These are phyloP conservation scores for Pichia sp. DNA, from an alignment of 1,139 yeast species.

Conservation along the genomic window DNA sequence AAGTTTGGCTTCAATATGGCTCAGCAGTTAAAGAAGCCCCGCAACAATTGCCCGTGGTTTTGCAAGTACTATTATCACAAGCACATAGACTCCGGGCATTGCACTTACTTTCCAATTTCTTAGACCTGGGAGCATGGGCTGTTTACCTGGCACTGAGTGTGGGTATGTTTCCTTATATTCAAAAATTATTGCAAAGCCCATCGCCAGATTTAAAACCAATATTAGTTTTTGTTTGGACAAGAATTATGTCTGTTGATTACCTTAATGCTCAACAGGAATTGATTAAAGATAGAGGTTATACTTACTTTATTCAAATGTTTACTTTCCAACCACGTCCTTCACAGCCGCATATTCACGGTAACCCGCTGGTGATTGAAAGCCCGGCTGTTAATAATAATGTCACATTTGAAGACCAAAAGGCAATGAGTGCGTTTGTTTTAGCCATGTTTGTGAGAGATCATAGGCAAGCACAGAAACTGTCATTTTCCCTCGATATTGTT, in stretches of 20 bases:
- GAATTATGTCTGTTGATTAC: conserved; percentile 94
- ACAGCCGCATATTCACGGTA: conserved; percentile 20
- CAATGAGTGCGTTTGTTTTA: conserved; percentile 89
- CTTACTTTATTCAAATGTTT: conserved; percentile 79
- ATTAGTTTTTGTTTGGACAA: conserved; percentile 92
- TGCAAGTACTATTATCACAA: conserved; percentile 88
- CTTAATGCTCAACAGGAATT: conserved; percentile 87
- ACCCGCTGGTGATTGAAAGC: conserved; percentile 28
- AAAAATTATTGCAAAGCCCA: conserved; percentile 85
- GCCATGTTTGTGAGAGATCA: conserved; percentile 78
- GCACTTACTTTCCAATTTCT: conserved; percentile 71
- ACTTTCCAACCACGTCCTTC: conserved; percentile 28
- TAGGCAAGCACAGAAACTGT: conserved; percentile 70
- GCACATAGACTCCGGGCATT: conserved; percentile 89
- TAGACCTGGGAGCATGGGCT: conserved; percentile 97
- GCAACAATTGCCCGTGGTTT: conserved; percentile 87
- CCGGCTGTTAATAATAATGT: conserved; percentile 21
- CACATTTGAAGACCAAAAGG: conserved; percentile 69
- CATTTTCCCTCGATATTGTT: conserved; percentile 68
- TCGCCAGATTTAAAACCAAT: conserved; percentile 95
- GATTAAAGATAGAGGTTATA: conserved; percentile 84
- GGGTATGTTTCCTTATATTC: conserved; percentile 93
- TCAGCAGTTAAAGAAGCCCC: conserved; percentile 83
- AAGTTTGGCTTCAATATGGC: conserved; percentile 90
- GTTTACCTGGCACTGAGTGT: conserved; percentile 87